Percentiles rank a stretch among this genome's conserved stretches.
These are phyloP conservation scores for Hypoxylon cercidicola DNA, from an alignment of 495 filamentous ascomycete species.

Conservation along the genomic window DNA sequence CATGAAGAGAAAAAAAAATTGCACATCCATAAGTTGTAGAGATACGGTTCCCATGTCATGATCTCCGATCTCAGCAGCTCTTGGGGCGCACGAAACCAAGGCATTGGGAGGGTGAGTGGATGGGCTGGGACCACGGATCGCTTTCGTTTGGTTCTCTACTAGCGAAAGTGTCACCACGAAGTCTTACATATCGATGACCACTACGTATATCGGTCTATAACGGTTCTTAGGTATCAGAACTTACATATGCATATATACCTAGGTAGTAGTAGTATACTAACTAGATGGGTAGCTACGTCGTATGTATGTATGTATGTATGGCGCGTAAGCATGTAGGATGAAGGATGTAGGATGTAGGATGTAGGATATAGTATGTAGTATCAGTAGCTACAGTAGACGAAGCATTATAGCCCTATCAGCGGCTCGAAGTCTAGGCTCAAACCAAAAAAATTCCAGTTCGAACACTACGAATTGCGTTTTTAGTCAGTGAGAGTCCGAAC, in stretches of 20 bases:
- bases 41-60: constrained; percentile 6
- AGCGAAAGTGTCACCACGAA: not conserved
- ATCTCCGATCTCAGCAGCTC: constrained; percentile 37
- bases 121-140: constrained; percentile 4
- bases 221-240: too few species aligned
- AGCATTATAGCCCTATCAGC: not conserved
- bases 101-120: constrained; percentile 34
- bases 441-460: not conserved
- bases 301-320: too few species aligned
- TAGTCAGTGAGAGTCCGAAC: too few species aligned
- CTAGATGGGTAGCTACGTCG: too few species aligned
- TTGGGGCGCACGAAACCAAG: constrained; percentile 26
- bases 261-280: too few species aligned
- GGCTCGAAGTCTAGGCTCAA: not conserved
- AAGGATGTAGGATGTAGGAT: too few species aligned
- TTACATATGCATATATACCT: too few species aligned
- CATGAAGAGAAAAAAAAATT: not conserved
- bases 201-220: constrained; percentile 3
- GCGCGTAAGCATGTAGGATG: too few species aligned
- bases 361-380: not conserved
- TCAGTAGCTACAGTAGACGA: not conserved
- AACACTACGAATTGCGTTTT: too few species aligned
- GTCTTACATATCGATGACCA: constrained; percentile 16
- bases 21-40: constrained; percentile 6
- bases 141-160: constrained; percentile 16